Evolutionary conservation across 2,329 filamentous ascomycete genomes (phyloP).

Genomic region (Plectosphaerella plurivora): DNA sequence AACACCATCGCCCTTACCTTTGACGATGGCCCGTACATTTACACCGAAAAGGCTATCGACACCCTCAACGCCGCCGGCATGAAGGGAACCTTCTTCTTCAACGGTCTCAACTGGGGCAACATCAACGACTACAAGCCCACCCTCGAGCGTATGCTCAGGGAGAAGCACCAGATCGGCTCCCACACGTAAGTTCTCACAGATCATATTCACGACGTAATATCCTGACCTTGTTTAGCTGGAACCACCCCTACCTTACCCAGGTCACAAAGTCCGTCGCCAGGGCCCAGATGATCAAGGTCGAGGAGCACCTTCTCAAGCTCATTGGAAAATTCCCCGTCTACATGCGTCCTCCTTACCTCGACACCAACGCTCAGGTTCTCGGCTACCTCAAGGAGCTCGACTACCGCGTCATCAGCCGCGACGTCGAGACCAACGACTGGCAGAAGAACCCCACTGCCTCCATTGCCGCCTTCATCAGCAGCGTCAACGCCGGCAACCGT

Average conservation of each 20-base stretch:
- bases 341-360: constrained; percentile 25
- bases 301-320: constrained; percentile 37
- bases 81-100: constrained; percentile 31
- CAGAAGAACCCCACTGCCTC: constrained; percentile 39
- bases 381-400: constrained; percentile 6
- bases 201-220: no score
- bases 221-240: constrained; percentile 26
- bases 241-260: constrained; percentile 24
- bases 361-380: constrained; percentile 13
- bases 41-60: constrained; percentile 28
- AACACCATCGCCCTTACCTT: constrained; percentile 27
- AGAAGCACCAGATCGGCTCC: constrained; percentile 43
- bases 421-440: constrained; percentile 29
- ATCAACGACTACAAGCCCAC: constrained; percentile 25
- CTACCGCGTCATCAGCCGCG: constrained; percentile 8
- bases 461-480: constrained; percentile 33
- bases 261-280: constrained; percentile 14
- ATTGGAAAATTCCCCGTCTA: constrained; percentile 42
- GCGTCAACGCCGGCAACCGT: constrained; percentile 9
- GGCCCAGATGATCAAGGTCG: constrained; percentile 36
- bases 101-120: constrained; percentile 25
- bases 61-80: constrained; percentile 23
- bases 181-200: constrained; percentile 44
- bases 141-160: constrained; percentile 34
- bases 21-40: constrained; percentile 30